These are phyloP conservation scores for Thymus mandschuricus DNA, from an alignment of 257 asterid species.

Conservation along the genomic window DNA sequence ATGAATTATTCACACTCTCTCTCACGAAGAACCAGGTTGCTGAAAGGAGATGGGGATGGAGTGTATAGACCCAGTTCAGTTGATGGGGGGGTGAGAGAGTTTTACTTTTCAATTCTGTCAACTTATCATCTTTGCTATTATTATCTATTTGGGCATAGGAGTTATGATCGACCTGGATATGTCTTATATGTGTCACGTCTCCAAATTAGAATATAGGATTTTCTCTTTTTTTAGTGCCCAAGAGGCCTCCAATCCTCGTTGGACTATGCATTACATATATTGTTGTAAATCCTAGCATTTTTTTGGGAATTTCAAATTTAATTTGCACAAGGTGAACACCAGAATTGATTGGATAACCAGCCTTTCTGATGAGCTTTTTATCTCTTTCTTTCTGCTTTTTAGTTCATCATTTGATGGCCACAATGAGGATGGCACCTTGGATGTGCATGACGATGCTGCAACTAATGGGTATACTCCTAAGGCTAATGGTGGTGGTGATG, in stretches of 20 bases:
- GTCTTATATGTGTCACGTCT: constrained; percentile 16
- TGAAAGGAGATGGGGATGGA: constrained; percentile 86
- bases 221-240: constrained; percentile 8
- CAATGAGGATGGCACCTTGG: constrained; percentile 68
- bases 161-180: too few species aligned
- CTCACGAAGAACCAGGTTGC: constrained; percentile 91
- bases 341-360: constrained; percentile 1
- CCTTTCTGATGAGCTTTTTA: constrained; percentile 26
- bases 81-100: constrained; percentile 80
- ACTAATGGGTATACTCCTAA: constrained; percentile 54
- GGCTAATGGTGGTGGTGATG: constrained; percentile 74
- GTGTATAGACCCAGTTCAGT: constrained; percentile 62
- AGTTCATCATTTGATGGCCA: constrained; percentile 79
- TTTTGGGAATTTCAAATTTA: constrained; percentile 20
- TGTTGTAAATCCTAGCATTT: background rate
- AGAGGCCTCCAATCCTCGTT: constrained; percentile 21
- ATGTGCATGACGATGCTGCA: constrained; percentile 56
- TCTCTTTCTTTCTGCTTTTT: constrained; percentile 40
- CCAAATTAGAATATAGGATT: background rate
- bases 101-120: constrained; percentile 18
- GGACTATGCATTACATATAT: constrained; percentile 17
- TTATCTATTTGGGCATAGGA: background rate
- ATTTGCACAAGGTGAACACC: constrained; percentile 26
- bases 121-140: constrained; percentile 13
- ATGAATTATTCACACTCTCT: constrained; percentile 68